Base-by-base conservation (phyloP, 352 stramenopile species). In the Pythium plurisporium region DNA sequence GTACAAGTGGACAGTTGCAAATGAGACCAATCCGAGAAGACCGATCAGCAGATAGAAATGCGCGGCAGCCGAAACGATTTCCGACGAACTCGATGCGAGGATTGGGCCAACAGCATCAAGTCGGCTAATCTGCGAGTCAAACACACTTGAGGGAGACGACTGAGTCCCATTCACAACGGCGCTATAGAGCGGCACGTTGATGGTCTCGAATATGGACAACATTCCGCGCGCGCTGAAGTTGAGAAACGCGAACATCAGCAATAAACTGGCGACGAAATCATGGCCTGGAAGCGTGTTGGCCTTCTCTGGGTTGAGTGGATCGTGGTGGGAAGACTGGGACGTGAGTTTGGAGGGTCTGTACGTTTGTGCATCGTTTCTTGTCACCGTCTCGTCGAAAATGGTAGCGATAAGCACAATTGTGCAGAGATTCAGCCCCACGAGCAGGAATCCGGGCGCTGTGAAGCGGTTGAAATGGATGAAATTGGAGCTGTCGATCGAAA, bases 191-290 rank as follows among this genome's bases (percentile, higher is more conserved):
- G 76, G 72, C 11, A 87, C 68, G 58, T 87, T 86, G 22, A 87
- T 70, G n/a, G 76, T 87, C 66, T 89, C 79, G 41, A 87, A 89
- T 10, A 89, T 70, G 4, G 76, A 86, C 14, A 89, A 63, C 43
- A 89, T 86, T 4, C 79, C 76, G 20, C 76, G 68, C 17, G 69
- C 67, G 26, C 69, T 83, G 40, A 86, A 78, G 64, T 89, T 89
- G 25, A 84, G 62, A 33, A 84, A 84, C n/a, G n/a, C n/a, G n/a
- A n/a, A n/a, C n/a, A n/a, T n/a, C n/a, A n/a, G n/a, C n/a, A n/a
- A n/a, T n/a, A n/a, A n/a, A n/a, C n/a, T n/a, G n/a, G n/a, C n/a
- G n/a, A n/a, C n/a, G n/a, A n/a, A n/a, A n/a, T n/a, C n/a, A n/a
- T n/a, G n/a, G n/a, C n/a, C n/a, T n/a, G n/a, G n/a, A n/a, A n/a